phyloP scores from a whole-genome alignment of 2,329 filamentous ascomycete genomes.

The Calonectria pseudoturangicola region DNA sequence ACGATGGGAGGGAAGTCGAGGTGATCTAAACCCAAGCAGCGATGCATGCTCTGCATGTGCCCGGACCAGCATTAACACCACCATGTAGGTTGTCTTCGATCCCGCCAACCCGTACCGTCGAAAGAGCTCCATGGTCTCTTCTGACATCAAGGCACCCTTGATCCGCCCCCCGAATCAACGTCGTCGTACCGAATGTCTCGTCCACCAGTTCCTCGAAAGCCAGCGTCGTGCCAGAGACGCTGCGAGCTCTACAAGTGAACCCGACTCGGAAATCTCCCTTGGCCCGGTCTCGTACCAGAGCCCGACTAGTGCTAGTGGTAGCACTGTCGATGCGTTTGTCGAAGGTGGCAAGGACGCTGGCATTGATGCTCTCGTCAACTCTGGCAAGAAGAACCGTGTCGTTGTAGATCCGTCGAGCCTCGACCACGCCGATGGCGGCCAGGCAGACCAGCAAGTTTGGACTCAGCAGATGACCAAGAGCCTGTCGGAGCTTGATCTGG shows the following conservation, averaged over 20 bases:
- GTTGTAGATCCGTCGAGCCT: slow-evolving; percentile 64
- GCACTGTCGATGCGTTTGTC: slow-evolving; percentile 38
- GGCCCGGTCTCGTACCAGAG: slow-evolving; percentile 56
- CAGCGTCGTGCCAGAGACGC: slow-evolving; percentile 65
- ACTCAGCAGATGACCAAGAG: slow-evolving; percentile 67
- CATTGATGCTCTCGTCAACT: slow-evolving; percentile 45
- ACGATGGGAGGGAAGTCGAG: slow-evolving; percentile 68
- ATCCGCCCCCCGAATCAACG: slow-evolving; percentile 44
- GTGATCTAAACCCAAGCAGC: slow-evolving; percentile 56
- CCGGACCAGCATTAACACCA: slow-evolving; percentile 13
- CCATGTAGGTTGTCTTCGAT: slow-evolving; percentile 76
- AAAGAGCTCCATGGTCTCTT: slow-evolving; percentile 78
- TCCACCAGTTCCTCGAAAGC: slow-evolving; percentile 78
- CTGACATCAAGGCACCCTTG: slow-evolving; percentile 65
- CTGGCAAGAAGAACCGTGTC: slow-evolving; percentile 51
- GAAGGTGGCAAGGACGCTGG: slow-evolving; percentile 44
- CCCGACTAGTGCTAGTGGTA: slow-evolving; percentile 24
- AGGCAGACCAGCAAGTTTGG: slow-evolving; percentile 75
- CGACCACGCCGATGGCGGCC: slow-evolving; percentile 67
- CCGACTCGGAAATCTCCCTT: slow-evolving; percentile 53
- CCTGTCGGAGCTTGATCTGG: slow-evolving; percentile 64
- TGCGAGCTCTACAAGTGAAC: slow-evolving; percentile 53
- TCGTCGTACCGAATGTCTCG: slow-evolving; percentile 75
- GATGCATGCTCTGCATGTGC: neutral
- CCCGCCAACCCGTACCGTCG: slow-evolving; percentile 76